phyloP scores from a whole-genome alignment of 345 rosid species.

The Turnera subulata region DNA sequence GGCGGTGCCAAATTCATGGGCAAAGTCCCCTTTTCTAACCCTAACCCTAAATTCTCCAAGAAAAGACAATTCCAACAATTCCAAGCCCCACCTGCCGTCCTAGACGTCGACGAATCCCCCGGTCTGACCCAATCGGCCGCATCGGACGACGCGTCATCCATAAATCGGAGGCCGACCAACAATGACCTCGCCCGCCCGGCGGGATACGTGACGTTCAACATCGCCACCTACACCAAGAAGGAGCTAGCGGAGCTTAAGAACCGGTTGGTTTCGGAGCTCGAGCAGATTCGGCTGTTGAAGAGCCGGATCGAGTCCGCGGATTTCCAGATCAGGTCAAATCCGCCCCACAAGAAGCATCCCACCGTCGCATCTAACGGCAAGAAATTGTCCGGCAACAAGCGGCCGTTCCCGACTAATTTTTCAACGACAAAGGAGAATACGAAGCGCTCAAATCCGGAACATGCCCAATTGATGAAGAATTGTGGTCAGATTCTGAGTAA shows the following conservation, averaged over 20 bases:
- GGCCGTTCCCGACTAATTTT: conserved; percentile 28
- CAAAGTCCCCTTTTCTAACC: conserved; percentile 43
- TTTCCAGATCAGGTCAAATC: conserved; percentile 37
- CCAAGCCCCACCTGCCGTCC: conserved; percentile 17
- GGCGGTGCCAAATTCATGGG: conserved; percentile 50
- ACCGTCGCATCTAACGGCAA: conserved; percentile 15
- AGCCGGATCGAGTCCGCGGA: conserved; percentile 46
- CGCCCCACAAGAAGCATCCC: conserved; percentile 22
- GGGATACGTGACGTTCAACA: conserved; percentile 24
- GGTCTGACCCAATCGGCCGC: conserved; percentile 46
- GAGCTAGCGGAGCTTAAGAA: conserved; percentile 52
- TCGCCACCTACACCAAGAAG: conserved; percentile 35
- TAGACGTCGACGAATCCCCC: conserved; percentile 33
- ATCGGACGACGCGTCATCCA: conserved; percentile 56
- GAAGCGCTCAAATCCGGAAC: conserved; percentile 35
- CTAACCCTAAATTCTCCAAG: conserved; percentile 51
- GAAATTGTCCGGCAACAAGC: conserved; percentile 45
- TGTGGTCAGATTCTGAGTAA: conserved; percentile 60
- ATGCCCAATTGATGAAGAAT: conserved; percentile 37
- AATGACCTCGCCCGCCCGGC: conserved; percentile 14
- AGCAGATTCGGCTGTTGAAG: conserved; percentile 58
- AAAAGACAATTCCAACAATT: conserved; percentile 36
- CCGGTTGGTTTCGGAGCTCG: conserved; percentile 58
- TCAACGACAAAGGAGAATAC: conserved; percentile 10
- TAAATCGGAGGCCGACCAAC: conserved; percentile 31